phyloP scores from a whole-genome alignment of 108 stramenopile genomes.

The Cyclostephanos invisitatus region DNA sequence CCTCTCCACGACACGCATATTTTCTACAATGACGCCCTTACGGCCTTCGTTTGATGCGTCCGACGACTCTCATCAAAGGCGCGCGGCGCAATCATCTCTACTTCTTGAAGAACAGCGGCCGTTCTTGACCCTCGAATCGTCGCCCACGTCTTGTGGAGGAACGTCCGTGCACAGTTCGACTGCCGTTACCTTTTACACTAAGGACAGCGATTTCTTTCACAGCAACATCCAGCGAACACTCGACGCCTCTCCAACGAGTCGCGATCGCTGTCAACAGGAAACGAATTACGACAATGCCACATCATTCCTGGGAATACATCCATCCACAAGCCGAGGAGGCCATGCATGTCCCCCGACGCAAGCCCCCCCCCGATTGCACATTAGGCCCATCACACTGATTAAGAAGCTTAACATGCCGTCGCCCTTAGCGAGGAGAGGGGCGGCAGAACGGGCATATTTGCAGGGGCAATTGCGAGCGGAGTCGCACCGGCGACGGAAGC shows the following conservation, averaged over 20 bases:
- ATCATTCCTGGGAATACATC: not conserved
- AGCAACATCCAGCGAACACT: not conserved
- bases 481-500: conserved; percentile 15
- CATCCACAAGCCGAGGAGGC: not conserved
- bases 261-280: not conserved
- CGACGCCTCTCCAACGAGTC: too few relatives aligned
- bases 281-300: not conserved
- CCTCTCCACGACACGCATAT: not conserved
- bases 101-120: not conserved
- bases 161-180: not conserved
- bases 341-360: not conserved
- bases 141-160: not conserved
- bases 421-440: conserved; percentile 20
- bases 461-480: conserved; percentile 19
- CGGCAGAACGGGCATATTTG: conserved; percentile 15
- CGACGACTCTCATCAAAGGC: not conserved
- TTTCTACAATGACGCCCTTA: not conserved
- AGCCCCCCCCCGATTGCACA: conserved; percentile 1
- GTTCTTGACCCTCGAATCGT: not conserved
- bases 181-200: not conserved
- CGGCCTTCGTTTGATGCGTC: not conserved
- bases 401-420: conserved; percentile 16
- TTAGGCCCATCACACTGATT: not conserved
- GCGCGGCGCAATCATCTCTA: not conserved
- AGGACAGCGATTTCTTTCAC: not conserved